phyloP scores from a whole-genome alignment of 2,329 filamentous ascomycete genomes.

The Sporothrix brunneoviolacea region DNA sequence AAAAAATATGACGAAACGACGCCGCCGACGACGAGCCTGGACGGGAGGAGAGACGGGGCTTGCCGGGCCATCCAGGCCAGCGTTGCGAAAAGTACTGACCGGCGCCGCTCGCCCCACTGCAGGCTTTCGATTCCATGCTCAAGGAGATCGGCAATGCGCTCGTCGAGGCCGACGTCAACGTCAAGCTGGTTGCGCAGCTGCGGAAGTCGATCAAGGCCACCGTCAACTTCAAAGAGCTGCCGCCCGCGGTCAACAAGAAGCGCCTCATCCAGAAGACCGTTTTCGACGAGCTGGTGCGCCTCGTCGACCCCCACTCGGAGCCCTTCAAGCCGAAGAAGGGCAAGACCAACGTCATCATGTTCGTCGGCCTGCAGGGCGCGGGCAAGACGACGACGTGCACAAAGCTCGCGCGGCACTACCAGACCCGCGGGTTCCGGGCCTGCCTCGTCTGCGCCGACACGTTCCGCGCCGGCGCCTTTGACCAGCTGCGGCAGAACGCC shows the following conservation, averaged over 20 bases:
- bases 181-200: constrained; percentile 82
- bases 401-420: constrained; percentile 91
- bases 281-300: constrained; percentile 90
- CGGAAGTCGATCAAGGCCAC: constrained; percentile 85
- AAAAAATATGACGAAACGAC: background rate
- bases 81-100: constrained; percentile 2
- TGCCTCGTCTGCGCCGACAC: constrained; percentile 97
- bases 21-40: background rate
- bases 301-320: constrained; percentile 92
- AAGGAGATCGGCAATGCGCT: constrained; percentile 97
- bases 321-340: constrained; percentile 97
- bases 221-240: constrained; percentile 93
- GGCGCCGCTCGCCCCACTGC: constrained; percentile 3
- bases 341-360: constrained; percentile 97
- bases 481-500: constrained; percentile 97
- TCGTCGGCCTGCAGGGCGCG: constrained; percentile 93
- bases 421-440: constrained; percentile 84
- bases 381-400: constrained; percentile 99
- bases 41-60: background rate
- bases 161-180: constrained; percentile 94
- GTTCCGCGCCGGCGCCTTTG: constrained; percentile 95
- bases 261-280: constrained; percentile 96
- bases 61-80: too few species aligned
- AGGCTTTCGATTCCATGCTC: constrained; percentile 96
- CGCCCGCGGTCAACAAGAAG: constrained; percentile 93